phyloP scores from a whole-genome alignment of 176 grass and related monocot species.

The Aegilops longissima region DNA sequence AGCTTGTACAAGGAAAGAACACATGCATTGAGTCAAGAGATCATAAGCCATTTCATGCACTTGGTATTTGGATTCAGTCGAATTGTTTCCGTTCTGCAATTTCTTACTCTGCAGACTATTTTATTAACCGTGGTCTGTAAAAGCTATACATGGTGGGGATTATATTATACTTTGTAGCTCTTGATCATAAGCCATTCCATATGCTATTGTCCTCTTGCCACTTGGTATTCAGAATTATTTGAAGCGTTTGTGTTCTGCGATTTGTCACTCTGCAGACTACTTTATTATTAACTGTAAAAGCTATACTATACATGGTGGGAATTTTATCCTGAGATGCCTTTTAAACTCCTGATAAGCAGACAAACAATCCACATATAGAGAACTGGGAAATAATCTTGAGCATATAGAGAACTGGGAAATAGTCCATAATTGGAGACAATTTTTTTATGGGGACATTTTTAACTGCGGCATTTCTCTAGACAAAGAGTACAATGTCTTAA shows the following conservation, averaged over 20 bases:
- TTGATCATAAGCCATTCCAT: too few relatives aligned
- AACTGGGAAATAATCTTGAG: neutral
- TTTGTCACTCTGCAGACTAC: too few relatives aligned
- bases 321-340: neutral
- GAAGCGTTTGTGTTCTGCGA: too few relatives aligned
- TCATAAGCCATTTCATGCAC: neutral
- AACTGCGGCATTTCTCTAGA: neutral
- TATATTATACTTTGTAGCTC: neutral
- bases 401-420: neutral
- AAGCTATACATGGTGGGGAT: neutral
- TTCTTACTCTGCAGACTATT: neutral
- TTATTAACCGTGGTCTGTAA: neutral
- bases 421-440: too few relatives aligned
- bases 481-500: neutral
- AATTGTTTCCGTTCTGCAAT: neutral
- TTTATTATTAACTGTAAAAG: neutral
- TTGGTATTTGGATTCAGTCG: neutral
- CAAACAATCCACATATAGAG: neutral
- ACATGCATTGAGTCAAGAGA: neutral
- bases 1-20: neutral
- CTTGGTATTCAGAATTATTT: too few relatives aligned
- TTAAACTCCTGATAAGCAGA: neutral
- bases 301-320: neutral
- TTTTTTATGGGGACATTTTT: too few relatives aligned
- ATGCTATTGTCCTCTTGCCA: too few relatives aligned